Evolutionary conservation across 768 basidiomycete species (phyloP), one percentile per base, ranked within the genome.

Genomic region (Naematelia encephala): DNA sequence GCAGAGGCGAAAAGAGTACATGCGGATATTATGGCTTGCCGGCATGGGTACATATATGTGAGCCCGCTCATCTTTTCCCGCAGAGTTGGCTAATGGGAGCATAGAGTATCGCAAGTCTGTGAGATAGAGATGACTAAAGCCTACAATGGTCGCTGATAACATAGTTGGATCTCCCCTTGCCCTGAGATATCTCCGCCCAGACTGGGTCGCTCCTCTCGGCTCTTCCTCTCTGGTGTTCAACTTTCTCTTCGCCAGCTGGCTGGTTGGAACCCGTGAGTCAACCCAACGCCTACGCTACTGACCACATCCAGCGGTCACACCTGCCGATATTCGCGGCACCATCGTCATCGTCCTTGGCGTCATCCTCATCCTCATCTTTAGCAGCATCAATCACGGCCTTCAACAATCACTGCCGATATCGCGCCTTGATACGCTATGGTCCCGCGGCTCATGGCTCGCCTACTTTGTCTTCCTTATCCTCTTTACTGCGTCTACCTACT

Each of bases 171-270:
- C 59, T 42, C 61, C 58, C 2, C 46, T 78, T n/a, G 72, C 71
- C 10, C 60, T 77, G 2, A 51, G 56, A 5, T 70, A 60, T 56
- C 57, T 14, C 26, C 70, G 76, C 5, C 69, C 78, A 85, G 90
- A 94, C 84, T 97, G 96, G 76, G 93, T 98, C 56, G 94, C 94
- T 1, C 93, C 93, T 1, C 83, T 98, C 3, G 93, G 94, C 13
- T 91, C 90, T 0, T 88, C 91, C 11, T 89, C 91, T 12, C 84
- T 98, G 62, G 85, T 98, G 56, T 97, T 98, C 81, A 98, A 98
- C 76, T 93, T 96, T 74, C 81, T 96, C 34, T 94, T 96, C 75
- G 94, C 94, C 34, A 85, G 68, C 22, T 70, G 72, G 70, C 65
- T 77, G 25, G 74, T 77, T 45, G 76, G 76, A 5, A 75, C 74